phyloP scores from a whole-genome alignment of 441 rosid genomes.

The Lepidium campestre region DNA sequence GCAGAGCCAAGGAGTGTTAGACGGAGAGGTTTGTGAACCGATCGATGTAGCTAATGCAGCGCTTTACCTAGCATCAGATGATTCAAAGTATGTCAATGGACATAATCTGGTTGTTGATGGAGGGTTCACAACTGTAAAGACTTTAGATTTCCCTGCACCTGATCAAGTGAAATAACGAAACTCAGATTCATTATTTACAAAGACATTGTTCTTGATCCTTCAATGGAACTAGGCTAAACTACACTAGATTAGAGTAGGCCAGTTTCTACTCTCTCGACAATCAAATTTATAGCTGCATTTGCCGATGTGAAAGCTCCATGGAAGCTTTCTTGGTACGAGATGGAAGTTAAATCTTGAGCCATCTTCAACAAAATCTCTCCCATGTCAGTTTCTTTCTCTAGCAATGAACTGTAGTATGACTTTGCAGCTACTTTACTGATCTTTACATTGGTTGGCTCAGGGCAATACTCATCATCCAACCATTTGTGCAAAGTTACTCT shows the following conservation, averaged over 20 bases:
- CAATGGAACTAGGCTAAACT: not conserved
- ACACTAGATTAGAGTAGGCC: not conserved
- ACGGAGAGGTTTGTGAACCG: conserved; percentile 56
- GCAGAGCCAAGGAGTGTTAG: conserved; percentile 36
- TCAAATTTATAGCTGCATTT: conserved; percentile 67
- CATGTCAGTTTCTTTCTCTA: conserved; percentile 51
- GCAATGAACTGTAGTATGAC: conserved; percentile 46
- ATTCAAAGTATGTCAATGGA: conserved; percentile 75
- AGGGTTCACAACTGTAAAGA: conserved; percentile 69
- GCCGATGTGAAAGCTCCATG: conserved; percentile 93
- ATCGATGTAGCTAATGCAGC: conserved; percentile 79
- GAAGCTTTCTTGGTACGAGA: conserved; percentile 82
- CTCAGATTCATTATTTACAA: conserved; percentile 11
- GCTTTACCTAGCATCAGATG: conserved; percentile 71
- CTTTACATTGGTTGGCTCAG: conserved; percentile 78
- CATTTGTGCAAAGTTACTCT: conserved; percentile 71
- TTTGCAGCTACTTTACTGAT: conserved; percentile 71
- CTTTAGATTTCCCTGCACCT: conserved; percentile 44
- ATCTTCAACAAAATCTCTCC: conserved; percentile 74
- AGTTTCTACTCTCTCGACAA: conserved; percentile 31
- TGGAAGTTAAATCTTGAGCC: conserved; percentile 60
- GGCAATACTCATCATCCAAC: conserved; percentile 94
- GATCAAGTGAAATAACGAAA: conserved; percentile 29
- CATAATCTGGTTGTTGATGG: conserved; percentile 90
- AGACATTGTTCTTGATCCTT: conserved; percentile 17